A percentile compares a stretch with the other conserved stretches of the same genome.
phyloP scores from a whole-genome alignment of 768 basidiomycete species.

The Russula sp. region DNA sequence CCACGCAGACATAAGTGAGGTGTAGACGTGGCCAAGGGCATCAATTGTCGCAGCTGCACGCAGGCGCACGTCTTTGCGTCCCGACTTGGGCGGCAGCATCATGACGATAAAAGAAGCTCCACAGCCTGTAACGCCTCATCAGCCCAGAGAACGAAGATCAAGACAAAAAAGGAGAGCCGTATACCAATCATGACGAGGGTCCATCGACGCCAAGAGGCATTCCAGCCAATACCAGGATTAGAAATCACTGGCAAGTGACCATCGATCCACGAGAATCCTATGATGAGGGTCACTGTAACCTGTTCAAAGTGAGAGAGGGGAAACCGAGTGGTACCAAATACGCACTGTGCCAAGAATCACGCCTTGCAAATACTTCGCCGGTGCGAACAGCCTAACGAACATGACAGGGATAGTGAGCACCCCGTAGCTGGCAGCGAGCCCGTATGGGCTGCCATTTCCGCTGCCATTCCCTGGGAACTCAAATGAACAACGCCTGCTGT shows the following conservation, averaged over 20 bases:
- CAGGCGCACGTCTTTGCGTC: constrained; percentile 42
- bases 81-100: constrained; percentile 48
- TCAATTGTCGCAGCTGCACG: constrained; percentile 38
- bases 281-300: constrained; percentile 42
- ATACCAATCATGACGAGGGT: constrained; percentile 46
- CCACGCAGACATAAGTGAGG: constrained; percentile 39
- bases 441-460: constrained; percentile 49
- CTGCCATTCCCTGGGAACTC: constrained; percentile 34
- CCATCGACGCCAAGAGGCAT: constrained; percentile 47
- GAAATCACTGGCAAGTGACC: constrained; percentile 40
- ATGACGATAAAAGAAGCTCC: constrained; percentile 48
- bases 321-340: constrained; percentile 8
- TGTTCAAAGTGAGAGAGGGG: constrained; percentile 23
- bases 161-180: constrained; percentile 7
- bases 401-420: constrained; percentile 43
- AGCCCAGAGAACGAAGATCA: neutral
- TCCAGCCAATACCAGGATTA: constrained; percentile 50
- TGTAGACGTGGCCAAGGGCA: constrained; percentile 39
- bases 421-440: constrained; percentile 42
- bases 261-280: constrained; percentile 56
- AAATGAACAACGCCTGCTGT: neutral
- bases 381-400: constrained; percentile 44
- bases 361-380: constrained; percentile 36
- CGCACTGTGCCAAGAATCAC: constrained; percentile 37
- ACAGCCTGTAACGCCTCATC: constrained; percentile 33